Evolutionary conservation across 371 early-diverging fungal species (phyloP).

Genomic region (Syncephalastrum sp.): DNA sequence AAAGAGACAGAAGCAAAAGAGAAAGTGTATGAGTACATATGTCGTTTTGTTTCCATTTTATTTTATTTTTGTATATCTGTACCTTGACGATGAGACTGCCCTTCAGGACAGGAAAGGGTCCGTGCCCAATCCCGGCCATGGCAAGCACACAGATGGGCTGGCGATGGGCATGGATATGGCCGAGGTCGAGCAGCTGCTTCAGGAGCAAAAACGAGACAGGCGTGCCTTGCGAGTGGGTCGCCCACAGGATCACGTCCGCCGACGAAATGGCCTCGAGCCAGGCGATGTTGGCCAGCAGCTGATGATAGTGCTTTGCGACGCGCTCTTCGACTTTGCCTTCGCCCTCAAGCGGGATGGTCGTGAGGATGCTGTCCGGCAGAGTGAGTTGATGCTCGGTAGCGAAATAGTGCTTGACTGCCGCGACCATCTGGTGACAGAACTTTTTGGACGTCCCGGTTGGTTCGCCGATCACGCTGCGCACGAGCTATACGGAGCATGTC

Average conservation of each 20-base stretch:
- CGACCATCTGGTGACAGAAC: conserved; percentile 85
- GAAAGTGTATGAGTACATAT: neutral
- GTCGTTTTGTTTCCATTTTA: neutral
- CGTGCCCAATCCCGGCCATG: conserved; percentile 92
- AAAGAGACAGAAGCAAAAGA: too few relatives aligned
- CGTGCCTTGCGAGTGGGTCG: conserved; percentile 91
- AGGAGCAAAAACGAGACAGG: conserved; percentile 82
- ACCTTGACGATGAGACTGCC: conserved; percentile 74
- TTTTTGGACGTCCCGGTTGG: conserved; percentile 89
- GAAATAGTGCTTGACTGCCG: conserved; percentile 60
- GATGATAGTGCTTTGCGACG: conserved; percentile 68
- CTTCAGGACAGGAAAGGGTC: conserved; percentile 83
- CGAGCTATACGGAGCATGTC: conserved; percentile 33
- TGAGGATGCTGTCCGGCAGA: conserved; percentile 56
- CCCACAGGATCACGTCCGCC: conserved; percentile 83
- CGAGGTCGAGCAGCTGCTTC: conserved; percentile 64
- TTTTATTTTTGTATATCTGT: neutral
- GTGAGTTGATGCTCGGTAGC: conserved; percentile 48
- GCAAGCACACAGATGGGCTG: conserved; percentile 79
- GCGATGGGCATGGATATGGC: conserved; percentile 55
- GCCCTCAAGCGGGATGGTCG: conserved; percentile 81
- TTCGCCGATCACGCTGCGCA: conserved; percentile 80
- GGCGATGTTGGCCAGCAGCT: conserved; percentile 46
- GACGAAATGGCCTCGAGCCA: conserved; percentile 47
- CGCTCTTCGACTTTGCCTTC: conserved; percentile 89